Percentiles rank a stretch among this genome's conserved stretches.
phyloP scores from a whole-genome alignment of 202 grass and related monocot genomes.

The Bolboschoenoplectus hybrid region DNA sequence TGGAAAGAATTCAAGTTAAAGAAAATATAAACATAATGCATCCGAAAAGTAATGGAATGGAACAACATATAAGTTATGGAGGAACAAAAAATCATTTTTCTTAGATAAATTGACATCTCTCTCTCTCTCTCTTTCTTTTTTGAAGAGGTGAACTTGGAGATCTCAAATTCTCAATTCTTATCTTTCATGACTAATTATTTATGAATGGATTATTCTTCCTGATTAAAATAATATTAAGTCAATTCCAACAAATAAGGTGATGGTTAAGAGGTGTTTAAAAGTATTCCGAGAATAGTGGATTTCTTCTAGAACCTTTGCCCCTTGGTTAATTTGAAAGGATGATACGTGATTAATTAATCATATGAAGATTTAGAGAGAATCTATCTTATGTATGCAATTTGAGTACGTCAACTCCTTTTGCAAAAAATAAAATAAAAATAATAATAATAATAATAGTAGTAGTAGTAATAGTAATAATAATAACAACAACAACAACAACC shows the following conservation, averaged over 20 bases:
- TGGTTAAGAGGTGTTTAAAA: not conserved
- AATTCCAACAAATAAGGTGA: not conserved
- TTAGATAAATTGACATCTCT: not conserved
- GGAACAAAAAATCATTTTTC: not conserved
- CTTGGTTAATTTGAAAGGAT: conserved; percentile 24
- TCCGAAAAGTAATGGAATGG: not conserved
- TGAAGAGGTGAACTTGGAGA: not conserved
- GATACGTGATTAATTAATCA: not conserved
- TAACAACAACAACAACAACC: no score
- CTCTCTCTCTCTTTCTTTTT: not conserved
- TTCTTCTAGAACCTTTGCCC: conserved; percentile 24
- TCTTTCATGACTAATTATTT: conserved; percentile 18
- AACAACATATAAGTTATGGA: not conserved
- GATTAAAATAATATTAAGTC: conserved; percentile 17
- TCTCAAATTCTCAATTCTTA: conserved; percentile 23
- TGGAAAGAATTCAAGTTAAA: not conserved
- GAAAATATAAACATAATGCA: not conserved
- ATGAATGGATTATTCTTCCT: conserved; percentile 15
- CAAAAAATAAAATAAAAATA: not conserved
- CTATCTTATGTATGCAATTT: conserved; percentile 16
- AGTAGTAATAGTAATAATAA: no score
- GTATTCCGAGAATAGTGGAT: conserved; percentile 19
- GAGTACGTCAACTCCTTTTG: not conserved
- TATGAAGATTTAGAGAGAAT: not conserved
- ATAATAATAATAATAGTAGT: not conserved